Evolutionary conservation across 345 rosid genomes (phyloP).

Genomic region (Syzygium oleosum): DNA sequence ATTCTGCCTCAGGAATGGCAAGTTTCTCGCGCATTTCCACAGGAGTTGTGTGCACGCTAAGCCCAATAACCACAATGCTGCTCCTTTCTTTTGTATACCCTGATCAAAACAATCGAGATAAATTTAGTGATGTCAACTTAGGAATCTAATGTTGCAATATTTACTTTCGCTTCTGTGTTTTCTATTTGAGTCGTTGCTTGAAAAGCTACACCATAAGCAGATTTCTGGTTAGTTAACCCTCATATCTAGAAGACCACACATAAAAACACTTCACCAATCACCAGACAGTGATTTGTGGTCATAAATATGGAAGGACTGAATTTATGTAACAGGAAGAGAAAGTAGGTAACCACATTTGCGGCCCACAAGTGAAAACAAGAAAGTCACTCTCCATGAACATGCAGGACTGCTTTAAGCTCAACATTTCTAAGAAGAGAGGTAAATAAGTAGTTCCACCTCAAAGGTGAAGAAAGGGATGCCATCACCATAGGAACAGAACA

Average conservation of each 20-base stretch:
- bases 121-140: background rate
- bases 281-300: background rate
- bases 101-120: background rate
- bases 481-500: background rate
- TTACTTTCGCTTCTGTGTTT: background rate
- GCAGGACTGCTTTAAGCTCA: background rate
- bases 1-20: constrained; percentile 49
- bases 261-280: background rate
- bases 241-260: background rate
- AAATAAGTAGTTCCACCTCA: background rate
- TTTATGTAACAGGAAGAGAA: background rate
- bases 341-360: background rate
- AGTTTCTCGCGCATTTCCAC: constrained; percentile 49
- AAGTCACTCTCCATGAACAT: background rate
- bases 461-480: background rate
- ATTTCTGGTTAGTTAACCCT: background rate
- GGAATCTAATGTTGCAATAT: background rate
- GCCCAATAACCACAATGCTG: constrained; percentile 42
- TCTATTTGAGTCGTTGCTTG: background rate
- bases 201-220: background rate
- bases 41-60: constrained; percentile 35
- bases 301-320: background rate
- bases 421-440: background rate
- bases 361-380: background rate
- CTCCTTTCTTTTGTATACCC: constrained; percentile 48